These are phyloP conservation scores for Arabidopsis suecica DNA, from an alignment of 345 rosid species.

Conservation along the genomic window DNA sequence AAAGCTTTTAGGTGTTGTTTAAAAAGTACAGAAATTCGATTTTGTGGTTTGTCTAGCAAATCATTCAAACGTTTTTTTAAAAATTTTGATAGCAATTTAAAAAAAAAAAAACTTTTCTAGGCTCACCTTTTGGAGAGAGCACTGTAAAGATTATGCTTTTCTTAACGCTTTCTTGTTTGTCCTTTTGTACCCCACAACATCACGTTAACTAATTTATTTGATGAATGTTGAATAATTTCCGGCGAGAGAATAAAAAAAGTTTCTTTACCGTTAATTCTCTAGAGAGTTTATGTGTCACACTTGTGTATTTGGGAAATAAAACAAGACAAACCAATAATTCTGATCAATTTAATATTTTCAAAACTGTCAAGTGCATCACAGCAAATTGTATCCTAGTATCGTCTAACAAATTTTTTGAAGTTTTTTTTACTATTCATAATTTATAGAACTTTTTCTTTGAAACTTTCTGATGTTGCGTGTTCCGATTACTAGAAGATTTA, in stretches of 20 bases:
- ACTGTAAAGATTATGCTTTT: slow-evolving; percentile 28
- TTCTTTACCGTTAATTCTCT: slow-evolving; percentile 21
- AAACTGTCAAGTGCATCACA: not conserved
- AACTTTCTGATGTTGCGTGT: not conserved
- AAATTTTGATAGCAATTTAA: not conserved
- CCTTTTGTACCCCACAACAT: slow-evolving; percentile 22
- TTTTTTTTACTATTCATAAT: not conserved
- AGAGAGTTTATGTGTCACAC: not conserved
- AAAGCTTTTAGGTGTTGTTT: not conserved
- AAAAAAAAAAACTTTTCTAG: not conserved
- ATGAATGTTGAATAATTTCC: slow-evolving; percentile 12
- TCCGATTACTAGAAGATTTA: not conserved
- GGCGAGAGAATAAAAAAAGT: not conserved
- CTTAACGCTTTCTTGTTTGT: slow-evolving; percentile 25
- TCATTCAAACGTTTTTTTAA: slow-evolving; percentile 22
- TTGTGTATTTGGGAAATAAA: not conserved
- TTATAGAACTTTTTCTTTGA: not conserved
- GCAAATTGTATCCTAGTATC: not conserved
- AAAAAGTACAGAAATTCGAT: not conserved
- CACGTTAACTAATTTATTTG: slow-evolving; percentile 13
- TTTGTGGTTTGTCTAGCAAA: slow-evolving; percentile 5
- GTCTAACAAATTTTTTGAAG: not conserved
- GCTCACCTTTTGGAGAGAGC: slow-evolving; percentile 44
- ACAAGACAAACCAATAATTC: not conserved
- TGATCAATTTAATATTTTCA: not conserved